Percentiles rank a stretch among this genome's conserved stretches.
phyloP scores from a whole-genome alignment of 1,139 yeast species.

The Trichomonascaceae sp. region DNA sequence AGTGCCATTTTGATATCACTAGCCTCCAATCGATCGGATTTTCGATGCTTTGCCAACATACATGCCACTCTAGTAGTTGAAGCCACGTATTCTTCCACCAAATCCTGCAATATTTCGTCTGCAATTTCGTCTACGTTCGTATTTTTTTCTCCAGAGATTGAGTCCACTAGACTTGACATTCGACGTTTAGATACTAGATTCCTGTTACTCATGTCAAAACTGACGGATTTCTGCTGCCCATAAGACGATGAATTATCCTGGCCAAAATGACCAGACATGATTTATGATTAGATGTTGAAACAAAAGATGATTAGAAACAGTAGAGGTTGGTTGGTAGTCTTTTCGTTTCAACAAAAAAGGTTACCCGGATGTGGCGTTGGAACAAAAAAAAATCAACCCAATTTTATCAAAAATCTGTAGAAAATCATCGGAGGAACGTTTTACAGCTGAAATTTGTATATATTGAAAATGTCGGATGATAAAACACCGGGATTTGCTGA shows the following conservation, averaged over 20 bases:
- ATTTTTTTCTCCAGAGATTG: conserved; percentile 3
- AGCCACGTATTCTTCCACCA: conserved; percentile 8
- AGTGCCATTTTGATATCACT: conserved; percentile 7
- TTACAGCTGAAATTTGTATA: neutral
- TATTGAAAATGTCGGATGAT: neutral
- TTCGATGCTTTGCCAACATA: conserved; percentile 9
- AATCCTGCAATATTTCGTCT: conserved; percentile 10
- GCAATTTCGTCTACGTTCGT: conserved; percentile 8
- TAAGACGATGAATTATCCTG: neutral
- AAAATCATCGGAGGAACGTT: neutral
- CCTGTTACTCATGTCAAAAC: neutral
- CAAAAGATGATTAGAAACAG: neutral
- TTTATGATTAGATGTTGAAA: neutral
- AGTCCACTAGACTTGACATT: conserved; percentile 4
- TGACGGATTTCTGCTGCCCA: neutral
- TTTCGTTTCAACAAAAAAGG: neutral
- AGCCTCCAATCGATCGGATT: conserved; percentile 7
- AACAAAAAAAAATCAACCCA: neutral
- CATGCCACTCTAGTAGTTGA: conserved; percentile 8
- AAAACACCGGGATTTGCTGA: conserved; percentile 50
- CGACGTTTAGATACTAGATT: conserved; percentile 6
- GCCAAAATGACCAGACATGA: neutral
- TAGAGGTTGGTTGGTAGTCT: too few species aligned
- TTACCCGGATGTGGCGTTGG: neutral
- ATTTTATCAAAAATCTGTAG: neutral